Percentiles rank a stretch among this genome's conserved stretches.
Evolutionary conservation across 129 eudicot genomes (phyloP).

Genomic region (Pulicaria dysenterica): DNA sequence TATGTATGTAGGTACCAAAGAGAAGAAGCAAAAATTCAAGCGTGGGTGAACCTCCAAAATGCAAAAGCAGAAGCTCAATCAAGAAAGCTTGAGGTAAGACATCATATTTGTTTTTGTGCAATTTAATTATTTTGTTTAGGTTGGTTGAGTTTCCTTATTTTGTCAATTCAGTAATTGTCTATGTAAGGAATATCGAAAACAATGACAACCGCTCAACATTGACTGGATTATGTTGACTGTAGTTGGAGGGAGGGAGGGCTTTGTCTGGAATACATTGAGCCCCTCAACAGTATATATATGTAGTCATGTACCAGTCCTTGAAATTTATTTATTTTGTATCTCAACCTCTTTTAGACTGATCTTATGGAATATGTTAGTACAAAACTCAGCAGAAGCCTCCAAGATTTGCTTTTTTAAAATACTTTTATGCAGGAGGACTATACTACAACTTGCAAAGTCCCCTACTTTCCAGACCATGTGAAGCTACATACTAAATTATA

Average conservation of each 20-base stretch:
- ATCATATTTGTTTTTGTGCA: background rate
- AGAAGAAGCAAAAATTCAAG: slow-evolving; percentile 88
- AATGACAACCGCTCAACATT: no score
- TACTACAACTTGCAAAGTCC: slow-evolving; percentile 26
- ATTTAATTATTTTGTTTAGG: no score
- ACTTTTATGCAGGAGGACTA: slow-evolving; percentile 20
- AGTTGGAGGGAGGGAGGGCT: slow-evolving; percentile 24
- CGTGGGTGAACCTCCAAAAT: slow-evolving; percentile 87
- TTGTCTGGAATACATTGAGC: slow-evolving; percentile 32
- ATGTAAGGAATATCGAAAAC: no score
- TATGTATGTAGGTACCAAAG: slow-evolving; percentile 65
- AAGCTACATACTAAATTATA: slow-evolving; percentile 8
- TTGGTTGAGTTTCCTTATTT: background rate
- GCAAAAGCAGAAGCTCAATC: slow-evolving; percentile 96
- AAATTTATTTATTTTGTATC: no score
- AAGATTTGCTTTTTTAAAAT: slow-evolving; percentile 24
- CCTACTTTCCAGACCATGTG: slow-evolving; percentile 52
- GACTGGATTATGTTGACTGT: slow-evolving; percentile 21
- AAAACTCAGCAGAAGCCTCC: slow-evolving; percentile 27
- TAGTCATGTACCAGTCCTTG: no score
- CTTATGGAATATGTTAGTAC: slow-evolving; percentile 10
- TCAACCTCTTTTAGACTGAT: no score
- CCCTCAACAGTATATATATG: background rate
- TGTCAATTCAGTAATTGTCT: no score
- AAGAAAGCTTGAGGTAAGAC: slow-evolving; percentile 80